These are phyloP conservation scores for Penicillium sp. DNA, from an alignment of 2,329 filamentous ascomycete species.

Conservation along the genomic window DNA sequence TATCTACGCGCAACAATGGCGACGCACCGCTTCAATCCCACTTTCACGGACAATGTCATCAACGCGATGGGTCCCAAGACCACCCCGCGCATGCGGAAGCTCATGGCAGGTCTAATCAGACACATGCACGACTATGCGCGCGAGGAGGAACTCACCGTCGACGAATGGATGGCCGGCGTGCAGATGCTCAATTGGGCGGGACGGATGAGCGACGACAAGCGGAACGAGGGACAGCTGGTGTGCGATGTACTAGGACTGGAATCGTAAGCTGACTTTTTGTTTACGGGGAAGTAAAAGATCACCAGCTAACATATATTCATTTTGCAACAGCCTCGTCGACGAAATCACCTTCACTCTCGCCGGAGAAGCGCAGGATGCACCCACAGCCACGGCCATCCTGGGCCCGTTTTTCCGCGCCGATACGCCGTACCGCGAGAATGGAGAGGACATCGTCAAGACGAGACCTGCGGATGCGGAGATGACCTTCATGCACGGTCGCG, in stretches of 20 bases:
- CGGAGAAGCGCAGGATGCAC: constrained; percentile 50
- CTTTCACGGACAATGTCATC: constrained; percentile 67
- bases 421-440: constrained; percentile 67
- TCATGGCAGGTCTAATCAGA: constrained; percentile 54
- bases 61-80: constrained; percentile 71
- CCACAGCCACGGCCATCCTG: constrained; percentile 74
- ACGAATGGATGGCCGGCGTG: constrained; percentile 58
- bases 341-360: constrained; percentile 72
- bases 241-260: constrained; percentile 60
- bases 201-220: constrained; percentile 59
- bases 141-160: constrained; percentile 57
- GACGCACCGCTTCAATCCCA: constrained; percentile 43
- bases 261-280: constrained; percentile 41
- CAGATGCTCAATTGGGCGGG: constrained; percentile 61
- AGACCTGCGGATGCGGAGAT: constrained; percentile 51
- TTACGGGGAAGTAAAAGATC: neutral
- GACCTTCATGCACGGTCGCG: constrained; percentile 63
- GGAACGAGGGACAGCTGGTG: constrained; percentile 62
- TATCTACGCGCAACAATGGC: constrained; percentile 21
- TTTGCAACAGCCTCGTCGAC: constrained; percentile 59
- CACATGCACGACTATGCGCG: constrained; percentile 60
- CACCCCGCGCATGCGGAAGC: constrained; percentile 61
- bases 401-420: constrained; percentile 80
- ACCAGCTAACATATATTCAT: neutral
- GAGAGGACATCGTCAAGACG: constrained; percentile 61